These are phyloP conservation scores for Hymenoscyphus occultus DNA, from an alignment of 2,329 filamentous ascomycete species.

Conservation along the genomic window DNA sequence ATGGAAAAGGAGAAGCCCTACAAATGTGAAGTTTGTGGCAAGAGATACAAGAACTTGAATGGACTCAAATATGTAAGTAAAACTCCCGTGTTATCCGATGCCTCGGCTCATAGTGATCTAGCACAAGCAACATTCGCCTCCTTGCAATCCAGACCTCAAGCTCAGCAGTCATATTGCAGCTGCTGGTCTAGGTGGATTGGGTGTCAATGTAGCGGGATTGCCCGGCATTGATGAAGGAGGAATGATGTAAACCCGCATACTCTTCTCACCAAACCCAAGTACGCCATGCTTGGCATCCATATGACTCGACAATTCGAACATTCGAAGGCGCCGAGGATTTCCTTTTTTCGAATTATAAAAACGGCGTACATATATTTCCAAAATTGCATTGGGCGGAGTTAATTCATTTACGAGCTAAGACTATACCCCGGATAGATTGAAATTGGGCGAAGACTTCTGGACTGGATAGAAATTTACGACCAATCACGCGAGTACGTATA, in stretches of 20 bases:
- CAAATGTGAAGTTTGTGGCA: conserved; percentile 93
- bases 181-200: conserved; percentile 32
- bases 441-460: conserved; percentile 26
- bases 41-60: conserved; percentile 98
- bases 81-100: conserved; percentile 7
- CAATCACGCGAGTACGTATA: conserved; percentile 11
- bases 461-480: conserved; percentile 23
- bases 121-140: conserved; percentile 79
- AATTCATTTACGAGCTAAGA: conserved; percentile 27
- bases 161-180: conserved; percentile 37
- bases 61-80: conserved; percentile 84
- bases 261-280: conserved; percentile 2
- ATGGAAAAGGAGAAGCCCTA: conserved; percentile 99
- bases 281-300: background rate
- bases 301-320: conserved; percentile 10
- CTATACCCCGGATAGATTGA: conserved; percentile 35
- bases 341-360: conserved; percentile 14
- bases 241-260: conserved; percentile 36
- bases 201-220: conserved; percentile 42
- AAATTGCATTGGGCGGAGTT: conserved; percentile 35
- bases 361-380: conserved; percentile 22
- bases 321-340: conserved; percentile 1
- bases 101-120: conserved; percentile 40
- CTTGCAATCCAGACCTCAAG: conserved; percentile 82
- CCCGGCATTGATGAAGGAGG: conserved; percentile 55